phyloP scores from a whole-genome alignment of 306 rosid genomes.

The Lathyrus oleraceus region DNA sequence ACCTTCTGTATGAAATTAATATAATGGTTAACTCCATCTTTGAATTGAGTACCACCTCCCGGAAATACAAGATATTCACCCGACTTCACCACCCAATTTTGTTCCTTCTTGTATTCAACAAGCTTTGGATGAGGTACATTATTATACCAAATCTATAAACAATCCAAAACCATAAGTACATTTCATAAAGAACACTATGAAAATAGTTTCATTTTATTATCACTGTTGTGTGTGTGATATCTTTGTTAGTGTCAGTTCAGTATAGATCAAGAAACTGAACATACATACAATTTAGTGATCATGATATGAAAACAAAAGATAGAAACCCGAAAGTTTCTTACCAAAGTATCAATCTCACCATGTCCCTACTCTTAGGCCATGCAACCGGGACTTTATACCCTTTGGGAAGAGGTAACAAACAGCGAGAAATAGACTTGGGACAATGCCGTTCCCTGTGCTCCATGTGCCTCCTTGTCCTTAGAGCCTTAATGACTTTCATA shows the following conservation, averaged over 20 bases:
- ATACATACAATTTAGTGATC: not conserved
- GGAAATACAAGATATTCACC: constrained; percentile 81
- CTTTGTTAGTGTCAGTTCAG: not conserved
- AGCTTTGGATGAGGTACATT: constrained; percentile 92
- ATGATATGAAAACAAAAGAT: constrained; percentile 16
- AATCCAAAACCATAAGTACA: constrained; percentile 14
- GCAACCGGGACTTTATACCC: constrained; percentile 71
- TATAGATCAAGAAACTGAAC: not conserved
- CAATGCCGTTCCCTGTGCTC: constrained; percentile 96
- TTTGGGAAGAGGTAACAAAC: constrained; percentile 71
- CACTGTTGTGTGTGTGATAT: not conserved
- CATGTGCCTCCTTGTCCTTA: constrained; percentile 77
- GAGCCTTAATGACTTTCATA: constrained; percentile 64
- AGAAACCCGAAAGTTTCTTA: constrained; percentile 45
- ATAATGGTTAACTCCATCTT: constrained; percentile 80
- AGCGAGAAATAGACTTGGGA: constrained; percentile 50
- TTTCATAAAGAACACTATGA: not conserved
- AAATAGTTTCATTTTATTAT: not conserved
- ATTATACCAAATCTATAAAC: constrained; percentile 77
- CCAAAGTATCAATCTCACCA: constrained; percentile 90
- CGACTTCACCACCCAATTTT: constrained; percentile 83
- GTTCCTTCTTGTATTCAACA: constrained; percentile 94
- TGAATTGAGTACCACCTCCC: constrained; percentile 98
- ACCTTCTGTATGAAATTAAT: constrained; percentile 69
- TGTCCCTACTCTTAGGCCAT: constrained; percentile 99